These are phyloP conservation scores for Angophora floribunda DNA, from an alignment of 345 rosid genomes.

Conservation along the genomic window DNA sequence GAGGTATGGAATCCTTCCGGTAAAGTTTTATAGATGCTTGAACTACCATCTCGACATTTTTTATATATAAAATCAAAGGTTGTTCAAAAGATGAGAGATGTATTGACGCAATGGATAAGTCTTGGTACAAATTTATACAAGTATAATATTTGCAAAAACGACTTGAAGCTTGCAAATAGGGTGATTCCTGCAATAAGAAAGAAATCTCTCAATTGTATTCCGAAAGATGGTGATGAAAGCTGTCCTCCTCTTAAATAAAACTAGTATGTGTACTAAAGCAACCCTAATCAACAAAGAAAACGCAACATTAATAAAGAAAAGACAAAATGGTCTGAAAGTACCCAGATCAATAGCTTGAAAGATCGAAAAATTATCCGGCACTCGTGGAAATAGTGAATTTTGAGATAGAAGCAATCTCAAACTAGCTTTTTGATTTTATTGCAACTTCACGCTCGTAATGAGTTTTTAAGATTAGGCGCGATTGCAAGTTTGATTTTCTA, in stretches of 20 bases:
- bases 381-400: neutral
- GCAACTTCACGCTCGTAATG: neutral
- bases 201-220: neutral
- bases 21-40: neutral
- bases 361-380: neutral
- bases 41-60: neutral
- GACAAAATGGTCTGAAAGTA: neutral
- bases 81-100: neutral
- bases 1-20: neutral
- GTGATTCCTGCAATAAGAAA: neutral
- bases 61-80: too few relatives aligned
- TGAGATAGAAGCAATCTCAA: neutral
- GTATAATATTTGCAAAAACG: neutral
- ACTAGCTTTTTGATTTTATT: neutral
- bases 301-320: neutral
- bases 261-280: neutral
- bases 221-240: neutral
- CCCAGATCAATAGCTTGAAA: neutral
- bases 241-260: neutral
- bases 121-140: neutral
- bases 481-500: neutral
- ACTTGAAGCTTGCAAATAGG: neutral
- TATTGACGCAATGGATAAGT: too few relatives aligned
- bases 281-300: neutral
- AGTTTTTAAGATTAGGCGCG: neutral